These are phyloP conservation scores for Zymoseptoria crescenta DNA, from an alignment of 2,329 filamentous ascomycete genomes.

Conservation along the genomic window DNA sequence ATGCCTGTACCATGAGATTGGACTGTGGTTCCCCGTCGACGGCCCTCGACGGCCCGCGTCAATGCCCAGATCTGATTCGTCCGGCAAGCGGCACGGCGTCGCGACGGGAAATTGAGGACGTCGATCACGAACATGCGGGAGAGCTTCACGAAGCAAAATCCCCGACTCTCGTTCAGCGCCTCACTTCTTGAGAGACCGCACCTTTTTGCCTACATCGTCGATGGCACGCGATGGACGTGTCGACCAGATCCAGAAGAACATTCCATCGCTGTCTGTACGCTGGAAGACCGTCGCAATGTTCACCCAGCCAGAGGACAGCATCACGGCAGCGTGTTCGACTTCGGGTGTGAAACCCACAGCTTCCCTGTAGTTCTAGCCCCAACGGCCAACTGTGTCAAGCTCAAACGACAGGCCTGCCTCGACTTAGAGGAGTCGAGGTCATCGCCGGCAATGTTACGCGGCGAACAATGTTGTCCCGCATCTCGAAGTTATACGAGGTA, in stretches of 20 bases:
- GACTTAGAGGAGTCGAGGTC: too few relatives aligned
- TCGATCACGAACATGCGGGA: background rate
- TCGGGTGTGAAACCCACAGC: background rate
- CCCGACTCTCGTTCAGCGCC: too few relatives aligned
- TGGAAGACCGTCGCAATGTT: background rate
- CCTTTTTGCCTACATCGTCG: background rate
- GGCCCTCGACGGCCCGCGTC: background rate
- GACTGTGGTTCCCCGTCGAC: background rate
- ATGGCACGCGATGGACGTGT: background rate
- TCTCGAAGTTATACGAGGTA: too few relatives aligned
- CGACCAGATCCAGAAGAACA: too few relatives aligned
- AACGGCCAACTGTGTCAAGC: background rate
- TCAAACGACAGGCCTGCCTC: background rate
- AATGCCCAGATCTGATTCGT: background rate
- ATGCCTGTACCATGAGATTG: background rate
- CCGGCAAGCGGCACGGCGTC: background rate
- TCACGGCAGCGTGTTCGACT: background rate
- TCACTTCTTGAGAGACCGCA: too few relatives aligned
- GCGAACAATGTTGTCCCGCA: background rate
- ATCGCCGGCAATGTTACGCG: background rate
- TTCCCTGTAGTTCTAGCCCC: background rate
- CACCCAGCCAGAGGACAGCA: background rate
- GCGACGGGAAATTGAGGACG: background rate
- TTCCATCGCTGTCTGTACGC: background rate
- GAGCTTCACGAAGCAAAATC: too few relatives aligned